These are phyloP conservation scores for Macroventuria anomochaeta DNA, from an alignment of 2,329 filamentous ascomycete genomes.

Conservation along the genomic window DNA sequence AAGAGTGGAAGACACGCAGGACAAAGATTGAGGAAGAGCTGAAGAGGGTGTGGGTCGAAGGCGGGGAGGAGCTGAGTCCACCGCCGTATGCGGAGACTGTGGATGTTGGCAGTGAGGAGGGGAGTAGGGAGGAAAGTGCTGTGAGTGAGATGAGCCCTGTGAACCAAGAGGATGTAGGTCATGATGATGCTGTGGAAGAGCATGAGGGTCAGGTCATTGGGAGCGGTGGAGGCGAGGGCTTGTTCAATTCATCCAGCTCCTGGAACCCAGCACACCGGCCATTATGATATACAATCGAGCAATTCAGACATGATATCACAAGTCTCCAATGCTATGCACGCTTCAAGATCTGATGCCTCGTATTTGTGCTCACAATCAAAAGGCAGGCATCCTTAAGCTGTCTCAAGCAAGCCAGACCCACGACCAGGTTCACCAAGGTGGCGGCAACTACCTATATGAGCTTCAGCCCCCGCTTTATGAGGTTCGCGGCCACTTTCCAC, in stretches of 20 bases:
- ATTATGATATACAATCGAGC: neutral
- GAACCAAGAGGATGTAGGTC: neutral
- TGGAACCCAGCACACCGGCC: constrained; percentile 10
- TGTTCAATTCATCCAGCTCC: constrained; percentile 3
- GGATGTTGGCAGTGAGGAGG: constrained; percentile 1
- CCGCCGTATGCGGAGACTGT: constrained; percentile 44
- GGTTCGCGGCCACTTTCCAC: neutral
- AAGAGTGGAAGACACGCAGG: constrained; percentile 79
- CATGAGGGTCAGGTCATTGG: neutral
- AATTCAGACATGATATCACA: too few species aligned
- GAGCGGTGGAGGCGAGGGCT: neutral
- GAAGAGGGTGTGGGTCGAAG: constrained; percentile 65
- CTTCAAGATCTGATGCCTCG: too few species aligned
- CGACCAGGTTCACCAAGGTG: too few species aligned
- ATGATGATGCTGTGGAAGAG: neutral
- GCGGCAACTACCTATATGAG: neutral
- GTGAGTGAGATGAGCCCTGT: constrained; percentile 30
- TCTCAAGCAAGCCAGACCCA: too few species aligned
- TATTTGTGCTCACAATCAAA: too few species aligned
- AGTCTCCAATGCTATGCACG: too few species aligned
- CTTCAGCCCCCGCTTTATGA: constrained; percentile 1
- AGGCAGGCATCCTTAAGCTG: too few species aligned
- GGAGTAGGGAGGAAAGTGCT: constrained; percentile 47
- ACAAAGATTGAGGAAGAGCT: constrained; percentile 85
- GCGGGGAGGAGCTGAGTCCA: constrained; percentile 46